phyloP scores from a whole-genome alignment of 306 rosid genomes.

The Lathyrus aphaca region DNA sequence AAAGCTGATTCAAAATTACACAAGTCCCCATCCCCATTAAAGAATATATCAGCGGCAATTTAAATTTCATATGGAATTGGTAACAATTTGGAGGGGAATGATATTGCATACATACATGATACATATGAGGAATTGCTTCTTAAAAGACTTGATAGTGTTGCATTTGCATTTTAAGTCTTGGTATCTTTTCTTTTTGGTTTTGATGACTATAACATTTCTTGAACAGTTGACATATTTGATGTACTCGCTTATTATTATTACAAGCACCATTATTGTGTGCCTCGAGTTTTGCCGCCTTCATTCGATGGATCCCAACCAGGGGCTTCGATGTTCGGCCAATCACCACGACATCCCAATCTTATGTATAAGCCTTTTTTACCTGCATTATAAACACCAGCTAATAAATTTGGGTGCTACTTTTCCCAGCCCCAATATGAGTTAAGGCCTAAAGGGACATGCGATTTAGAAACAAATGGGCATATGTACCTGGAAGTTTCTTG shows the following conservation, averaged over 20 bases:
- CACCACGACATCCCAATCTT: slow-evolving; percentile 94
- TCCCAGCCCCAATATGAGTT: background rate
- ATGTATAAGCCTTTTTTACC: slow-evolving; percentile 86
- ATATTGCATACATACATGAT: no score
- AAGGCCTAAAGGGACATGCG: background rate
- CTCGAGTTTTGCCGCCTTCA: slow-evolving; percentile 39
- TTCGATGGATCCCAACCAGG: slow-evolving; percentile 95
- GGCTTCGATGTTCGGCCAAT: slow-evolving; percentile 95
- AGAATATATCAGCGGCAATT: no score
- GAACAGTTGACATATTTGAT: slow-evolving; percentile 12
- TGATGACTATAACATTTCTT: background rate
- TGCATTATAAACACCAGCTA: slow-evolving; percentile 33
- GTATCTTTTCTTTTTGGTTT: background rate
- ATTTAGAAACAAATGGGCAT: background rate
- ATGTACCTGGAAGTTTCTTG: slow-evolving; percentile 83
- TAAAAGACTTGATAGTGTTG: background rate
- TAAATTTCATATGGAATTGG: background rate
- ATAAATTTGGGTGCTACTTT: background rate
- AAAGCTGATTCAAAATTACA: no score
- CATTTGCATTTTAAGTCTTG: background rate
- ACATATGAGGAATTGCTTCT: background rate
- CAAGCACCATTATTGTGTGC: slow-evolving; percentile 31
- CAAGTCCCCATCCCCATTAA: no score
- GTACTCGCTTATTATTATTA: slow-evolving; percentile 4
- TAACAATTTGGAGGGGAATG: background rate